Evolutionary conservation across 129 eudicot genomes (phyloP).

Genomic region (Pseudognaphalium luteoalbum): DNA sequence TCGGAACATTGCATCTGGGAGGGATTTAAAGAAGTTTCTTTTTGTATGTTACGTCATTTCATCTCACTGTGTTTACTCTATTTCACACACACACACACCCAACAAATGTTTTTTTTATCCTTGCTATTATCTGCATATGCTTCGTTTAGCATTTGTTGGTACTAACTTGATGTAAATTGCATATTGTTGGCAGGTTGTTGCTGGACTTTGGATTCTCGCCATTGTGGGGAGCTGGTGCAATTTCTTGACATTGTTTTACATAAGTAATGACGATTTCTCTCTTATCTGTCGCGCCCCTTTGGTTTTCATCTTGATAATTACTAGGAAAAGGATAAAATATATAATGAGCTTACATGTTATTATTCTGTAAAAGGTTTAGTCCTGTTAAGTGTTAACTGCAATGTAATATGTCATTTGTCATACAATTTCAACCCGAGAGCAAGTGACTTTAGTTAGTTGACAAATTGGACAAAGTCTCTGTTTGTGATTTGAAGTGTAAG

Average conservation of each 20-base stretch:
- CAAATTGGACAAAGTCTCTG: neutral
- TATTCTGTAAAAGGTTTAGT: neutral
- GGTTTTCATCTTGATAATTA: too few species aligned
- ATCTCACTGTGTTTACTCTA: neutral
- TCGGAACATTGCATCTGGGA: constrained; percentile 74
- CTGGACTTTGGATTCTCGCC: constrained; percentile 75
- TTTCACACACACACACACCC: neutral
- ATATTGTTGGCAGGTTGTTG: constrained; percentile 55
- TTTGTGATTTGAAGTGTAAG: neutral
- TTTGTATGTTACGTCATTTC: constrained; percentile 49
- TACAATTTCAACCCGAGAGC: neutral
- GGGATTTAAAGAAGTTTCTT: constrained; percentile 83
- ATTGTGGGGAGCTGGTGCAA: constrained; percentile 79
- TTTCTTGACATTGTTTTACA: constrained; percentile 84
- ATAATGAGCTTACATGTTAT: neutral
- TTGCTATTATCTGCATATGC: neutral
- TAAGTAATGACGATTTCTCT: constrained; percentile 44
- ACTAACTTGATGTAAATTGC: constrained; percentile 8
- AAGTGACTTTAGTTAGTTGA: neutral
- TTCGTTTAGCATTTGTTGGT: neutral
- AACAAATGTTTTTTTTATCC: neutral
- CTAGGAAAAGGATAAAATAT: neutral
- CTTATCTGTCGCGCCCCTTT: neutral
- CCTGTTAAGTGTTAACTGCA: neutral
- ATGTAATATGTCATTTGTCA: neutral